These are phyloP conservation scores for Pyrenochaeta sp. DNA, from an alignment of 2,329 filamentous ascomycete genomes.

Conservation along the genomic window DNA sequence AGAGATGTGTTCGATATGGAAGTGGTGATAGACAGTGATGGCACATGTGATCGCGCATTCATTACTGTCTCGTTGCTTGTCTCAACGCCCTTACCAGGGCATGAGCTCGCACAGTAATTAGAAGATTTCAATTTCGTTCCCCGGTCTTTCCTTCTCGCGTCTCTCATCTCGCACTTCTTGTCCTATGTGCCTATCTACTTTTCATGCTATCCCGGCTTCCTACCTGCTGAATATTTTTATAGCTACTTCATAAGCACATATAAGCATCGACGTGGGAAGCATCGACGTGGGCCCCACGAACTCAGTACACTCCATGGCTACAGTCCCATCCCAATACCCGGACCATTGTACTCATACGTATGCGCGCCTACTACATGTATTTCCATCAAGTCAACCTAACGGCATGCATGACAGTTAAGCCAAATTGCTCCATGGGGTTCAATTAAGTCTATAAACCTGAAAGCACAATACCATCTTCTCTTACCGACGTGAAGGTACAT, in stretches of 20 bases:
- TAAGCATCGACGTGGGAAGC: background rate
- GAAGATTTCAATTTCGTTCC: background rate
- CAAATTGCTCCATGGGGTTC: too few relatives aligned
- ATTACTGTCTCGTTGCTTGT: slow-evolving; percentile 4
- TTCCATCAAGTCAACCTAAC: too few relatives aligned
- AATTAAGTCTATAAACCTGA: too few relatives aligned
- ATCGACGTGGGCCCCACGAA: background rate
- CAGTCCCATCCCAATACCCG: background rate
- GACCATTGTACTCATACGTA: too few relatives aligned
- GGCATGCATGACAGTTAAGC: too few relatives aligned
- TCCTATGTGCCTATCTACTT: background rate
- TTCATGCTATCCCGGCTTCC: background rate
- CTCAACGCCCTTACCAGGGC: background rate
- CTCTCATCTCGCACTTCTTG: too few relatives aligned
- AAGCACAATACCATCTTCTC: too few relatives aligned
- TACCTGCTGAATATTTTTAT: background rate
- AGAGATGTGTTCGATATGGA: slow-evolving; percentile 8
- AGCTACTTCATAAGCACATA: background rate
- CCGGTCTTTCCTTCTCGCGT: background rate
- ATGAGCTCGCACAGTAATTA: background rate
- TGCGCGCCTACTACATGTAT: too few relatives aligned
- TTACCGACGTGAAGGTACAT: too few relatives aligned
- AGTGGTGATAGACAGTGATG: slow-evolving; percentile 12
- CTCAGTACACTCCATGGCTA: background rate
- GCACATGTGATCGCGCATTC: slow-evolving; percentile 4